Base-by-base conservation (phyloP, 345 rosid genomes). In the Crucihimalaya himalaica region DNA sequence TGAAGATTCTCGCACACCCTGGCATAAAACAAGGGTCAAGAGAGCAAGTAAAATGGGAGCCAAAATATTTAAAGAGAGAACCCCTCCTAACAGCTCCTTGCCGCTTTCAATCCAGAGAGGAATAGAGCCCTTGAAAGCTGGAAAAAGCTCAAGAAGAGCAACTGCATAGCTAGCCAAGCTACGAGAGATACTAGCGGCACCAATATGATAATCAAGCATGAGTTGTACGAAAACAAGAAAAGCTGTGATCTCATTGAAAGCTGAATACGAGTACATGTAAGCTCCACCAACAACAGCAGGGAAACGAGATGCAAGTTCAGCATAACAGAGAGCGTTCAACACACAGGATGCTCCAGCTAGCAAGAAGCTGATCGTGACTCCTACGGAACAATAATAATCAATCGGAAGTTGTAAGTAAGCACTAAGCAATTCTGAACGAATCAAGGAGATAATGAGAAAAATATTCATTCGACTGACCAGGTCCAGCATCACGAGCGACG, bases 201-300 rank as follows among this genome's bases (percentile, higher is more conserved):
- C 99, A 14, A 94, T 91, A 73, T 94, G 98, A 79, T 94, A 94
- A 72, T 94, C 98, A 47, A 89, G 78, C 99, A 92, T 92, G 61
- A 94, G 77, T 54, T 94, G 99, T 3, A 88, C 84, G 74, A 95
- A 95, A 20, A 95, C 97, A 40, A 95, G 97, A 75, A 95, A 95
- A 37, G 96, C 97, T 6, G 95, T 92, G 58, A 90, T 82, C 71
- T 95, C 98, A 73, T 92, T 92, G 85, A 94, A 89, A 52, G 99
- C 97, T 34, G 97, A 71, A 48, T 92, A 89, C 0, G 97, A 29
- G 57, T 91, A 91, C 82, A 91, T 64, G 82, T 89, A 95, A 16
- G 98, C 99, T 80, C 99, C 99, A 8, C 99, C 97, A 20, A 92
- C 97, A 67, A 92, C 92, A 48, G 98, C 98, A 35, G 98, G 97